Percentiles rank a stretch among this genome's conserved stretches.
phyloP scores from a whole-genome alignment of 805 yeast species.

The Kluyveromyces siamensis region DNA sequence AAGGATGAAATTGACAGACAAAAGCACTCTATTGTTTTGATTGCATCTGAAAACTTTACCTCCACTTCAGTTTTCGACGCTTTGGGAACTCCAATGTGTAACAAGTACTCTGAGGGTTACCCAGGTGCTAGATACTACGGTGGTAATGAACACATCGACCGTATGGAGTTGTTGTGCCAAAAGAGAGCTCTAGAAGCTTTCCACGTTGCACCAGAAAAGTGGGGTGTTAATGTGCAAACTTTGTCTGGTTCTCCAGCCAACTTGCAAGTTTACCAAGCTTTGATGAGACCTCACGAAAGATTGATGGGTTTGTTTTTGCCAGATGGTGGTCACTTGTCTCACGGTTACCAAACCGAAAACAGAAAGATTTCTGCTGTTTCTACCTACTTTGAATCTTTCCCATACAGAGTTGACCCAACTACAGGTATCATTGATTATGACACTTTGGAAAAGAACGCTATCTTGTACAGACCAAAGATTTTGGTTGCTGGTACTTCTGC shows the following conservation, averaged over 20 bases:
- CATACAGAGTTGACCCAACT: slow-evolving; percentile 84
- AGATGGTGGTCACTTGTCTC: slow-evolving; percentile 97
- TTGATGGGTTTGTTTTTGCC: slow-evolving; percentile 97
- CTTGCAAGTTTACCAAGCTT: slow-evolving; percentile 90
- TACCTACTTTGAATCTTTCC: slow-evolving; percentile 97
- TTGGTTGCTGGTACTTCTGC: slow-evolving; percentile 98
- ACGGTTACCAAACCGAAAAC: slow-evolving; percentile 93
- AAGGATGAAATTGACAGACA: slow-evolving; percentile 84
- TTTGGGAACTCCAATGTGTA: slow-evolving; percentile 95
- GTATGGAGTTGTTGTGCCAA: slow-evolving; percentile 88
- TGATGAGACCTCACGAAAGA: slow-evolving; percentile 92
- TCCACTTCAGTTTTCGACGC: slow-evolving; percentile 94
- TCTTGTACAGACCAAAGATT: slow-evolving; percentile 90
- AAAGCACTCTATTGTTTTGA: slow-evolving; percentile 84
- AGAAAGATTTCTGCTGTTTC: slow-evolving; percentile 93
- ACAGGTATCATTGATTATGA: slow-evolving; percentile 97
- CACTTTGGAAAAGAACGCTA: slow-evolving; percentile 83
- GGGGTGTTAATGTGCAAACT: slow-evolving; percentile 99
- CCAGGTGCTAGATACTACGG: slow-evolving; percentile 99
- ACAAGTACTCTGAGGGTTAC: slow-evolving; percentile 98
- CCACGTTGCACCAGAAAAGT: slow-evolving; percentile 62
- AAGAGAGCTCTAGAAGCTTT: slow-evolving; percentile 90
- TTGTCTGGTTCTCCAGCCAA: slow-evolving; percentile 97
- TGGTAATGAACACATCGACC: slow-evolving; percentile 95
- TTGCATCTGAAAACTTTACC: slow-evolving; percentile 96